phyloP scores from a whole-genome alignment of 257 asterid genomes.

The Nyctanthes arbortristis region DNA sequence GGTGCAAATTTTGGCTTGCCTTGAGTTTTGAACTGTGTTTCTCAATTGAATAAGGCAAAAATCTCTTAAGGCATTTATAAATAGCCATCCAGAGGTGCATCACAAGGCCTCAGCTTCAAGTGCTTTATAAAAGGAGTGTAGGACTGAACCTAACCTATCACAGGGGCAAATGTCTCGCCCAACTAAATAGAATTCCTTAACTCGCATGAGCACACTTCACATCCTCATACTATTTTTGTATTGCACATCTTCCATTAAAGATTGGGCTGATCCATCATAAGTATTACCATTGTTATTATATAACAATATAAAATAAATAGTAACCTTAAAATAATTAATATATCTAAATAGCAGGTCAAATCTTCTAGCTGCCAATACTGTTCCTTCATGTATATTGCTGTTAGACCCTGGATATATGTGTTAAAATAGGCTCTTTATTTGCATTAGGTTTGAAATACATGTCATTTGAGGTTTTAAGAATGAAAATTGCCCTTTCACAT shows the following conservation, averaged over 20 bases:
- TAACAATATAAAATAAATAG: too few relatives aligned
- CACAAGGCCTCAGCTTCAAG: background rate
- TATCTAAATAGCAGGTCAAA: too few relatives aligned
- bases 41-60: background rate
- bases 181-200: background rate
- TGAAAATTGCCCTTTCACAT: conserved; percentile 23
- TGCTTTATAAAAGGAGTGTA: background rate
- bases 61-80: background rate
- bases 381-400: conserved; percentile 1
- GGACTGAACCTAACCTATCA: background rate
- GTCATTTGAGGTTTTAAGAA: background rate
- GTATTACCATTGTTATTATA: too few relatives aligned
- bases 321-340: too few relatives aligned
- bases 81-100: background rate
- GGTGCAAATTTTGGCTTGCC: background rate
- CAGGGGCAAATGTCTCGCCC: background rate
- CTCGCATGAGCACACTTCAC: too few relatives aligned
- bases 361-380: background rate
- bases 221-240: too few relatives aligned
- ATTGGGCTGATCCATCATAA: too few relatives aligned
- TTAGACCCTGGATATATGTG: conserved; percentile 12
- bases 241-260: too few relatives aligned
- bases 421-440: conserved; percentile 12
- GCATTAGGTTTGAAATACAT: conserved; percentile 10
- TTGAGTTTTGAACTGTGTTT: background rate